Evolutionary conservation across 208 protist species (phyloP), one percentile per base, ranked within the genome.

Genomic region (Phytomonas sp.): DNA sequence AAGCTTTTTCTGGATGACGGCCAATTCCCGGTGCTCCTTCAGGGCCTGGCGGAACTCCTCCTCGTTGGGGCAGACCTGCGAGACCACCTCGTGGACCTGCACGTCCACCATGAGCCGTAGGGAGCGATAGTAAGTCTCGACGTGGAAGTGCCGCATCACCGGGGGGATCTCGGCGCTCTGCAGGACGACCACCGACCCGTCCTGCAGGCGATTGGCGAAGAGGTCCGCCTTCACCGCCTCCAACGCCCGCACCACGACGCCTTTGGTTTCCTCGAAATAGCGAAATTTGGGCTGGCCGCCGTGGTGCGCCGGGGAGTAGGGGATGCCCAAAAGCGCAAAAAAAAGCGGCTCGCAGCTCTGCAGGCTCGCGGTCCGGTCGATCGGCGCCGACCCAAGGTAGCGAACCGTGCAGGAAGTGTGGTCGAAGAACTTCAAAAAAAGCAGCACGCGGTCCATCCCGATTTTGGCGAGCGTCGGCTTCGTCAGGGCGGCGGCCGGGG

Each of bases 361-460:
- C 30, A 87, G 60, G 32, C 76, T 87, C 23, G 78, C 77, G 0
- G 66, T 62, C 23, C 77, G 63, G 65, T 88, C 80, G 14, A 94
- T 63, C 16, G 88, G 63, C 0, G 76, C 75, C n/a, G 78, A 82
- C 32, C 88, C 83, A 10, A 84, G 59, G 76, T 88, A 94, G 33
- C 73, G 77, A 16, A 91, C 42, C 30, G 78, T 76, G 66, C 82
- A 76, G 33, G 78, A 81, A 12, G 69, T 52, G 79, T 77, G 78
- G 74, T 94, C 79, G 71, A 87, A 94, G 66, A 82, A 88, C 73
- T 94, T 94, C 70, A 94, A 84, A 70, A 94, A 90, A 30, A 94
- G 30, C 33, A 94, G 71, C 12, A 78, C 63, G 68, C 80, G 79
- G 64, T 82, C 78, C 34, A 73, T 67, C 19, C 74, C 76, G 59